phyloP scores from a whole-genome alignment of 176 grass and related monocot genomes.

The Eragrostis nindensis region DNA sequence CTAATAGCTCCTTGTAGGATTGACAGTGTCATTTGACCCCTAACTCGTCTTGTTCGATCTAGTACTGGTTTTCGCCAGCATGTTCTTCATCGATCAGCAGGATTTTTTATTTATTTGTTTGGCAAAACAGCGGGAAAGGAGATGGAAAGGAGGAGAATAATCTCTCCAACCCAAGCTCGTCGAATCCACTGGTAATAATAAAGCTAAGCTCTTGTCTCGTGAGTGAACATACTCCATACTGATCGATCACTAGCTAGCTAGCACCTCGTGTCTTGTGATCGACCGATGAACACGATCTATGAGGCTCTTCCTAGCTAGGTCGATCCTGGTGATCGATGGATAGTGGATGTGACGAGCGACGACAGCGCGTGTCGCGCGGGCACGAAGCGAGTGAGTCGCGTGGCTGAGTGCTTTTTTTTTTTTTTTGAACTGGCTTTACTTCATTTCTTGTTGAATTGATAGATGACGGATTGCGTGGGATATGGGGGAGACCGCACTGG shows the following conservation, averaged over 20 bases:
- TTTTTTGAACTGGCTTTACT: no score
- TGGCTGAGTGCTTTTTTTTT: background rate
- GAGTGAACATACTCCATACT: no score
- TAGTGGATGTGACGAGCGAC: background rate
- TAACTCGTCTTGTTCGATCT: conserved; percentile 2
- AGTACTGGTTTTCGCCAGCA: background rate
- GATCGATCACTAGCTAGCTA: no score
- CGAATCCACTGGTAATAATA: no score
- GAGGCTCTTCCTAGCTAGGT: no score
- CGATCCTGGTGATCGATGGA: background rate
- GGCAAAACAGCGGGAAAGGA: background rate
- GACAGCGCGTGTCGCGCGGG: background rate
- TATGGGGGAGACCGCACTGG: conserved; percentile 3
- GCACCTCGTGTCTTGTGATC: no score
- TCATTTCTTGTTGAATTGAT: background rate
- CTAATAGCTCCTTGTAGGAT: background rate
- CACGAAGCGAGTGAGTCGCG: background rate
- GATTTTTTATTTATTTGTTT: no score
- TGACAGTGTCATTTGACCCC: conserved; percentile 2
- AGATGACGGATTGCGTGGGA: background rate
- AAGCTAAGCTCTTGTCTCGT: no score
- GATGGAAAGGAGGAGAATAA: background rate
- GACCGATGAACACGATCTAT: no score
- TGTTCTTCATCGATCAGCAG: background rate
- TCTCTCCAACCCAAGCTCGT: no score